A percentile compares a stretch with the other conserved stretches of the same genome.
Evolutionary conservation across 148 eudicot species (phyloP).

Genomic region (Arbutus unedo): DNA sequence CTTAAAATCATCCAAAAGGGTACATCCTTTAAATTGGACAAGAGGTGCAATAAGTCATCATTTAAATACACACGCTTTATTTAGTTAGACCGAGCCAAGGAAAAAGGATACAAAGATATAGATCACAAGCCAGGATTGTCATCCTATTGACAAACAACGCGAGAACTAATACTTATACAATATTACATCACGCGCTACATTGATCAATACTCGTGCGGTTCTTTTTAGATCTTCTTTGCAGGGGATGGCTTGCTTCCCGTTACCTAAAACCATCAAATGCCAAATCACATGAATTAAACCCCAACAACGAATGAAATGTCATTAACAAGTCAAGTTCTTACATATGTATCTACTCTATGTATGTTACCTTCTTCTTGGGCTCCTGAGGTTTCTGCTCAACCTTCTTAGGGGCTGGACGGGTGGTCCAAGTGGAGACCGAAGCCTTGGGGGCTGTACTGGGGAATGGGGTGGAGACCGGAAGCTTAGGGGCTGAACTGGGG

Average conservation of each 20-base stretch:
- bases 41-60: neutral
- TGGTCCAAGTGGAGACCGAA: constrained; percentile 6
- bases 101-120: neutral
- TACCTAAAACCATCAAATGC: constrained; percentile 10
- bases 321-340: neutral
- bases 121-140: neutral
- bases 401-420: constrained; percentile 24
- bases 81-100: constrained; percentile 5
- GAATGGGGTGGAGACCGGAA: neutral
- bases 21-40: too few relatives aligned
- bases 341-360: neutral
- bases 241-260: constrained; percentile 20
- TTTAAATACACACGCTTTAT: neutral
- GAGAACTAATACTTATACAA: neutral
- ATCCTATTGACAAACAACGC: neutral
- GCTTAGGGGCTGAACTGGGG: neutral
- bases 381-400: constrained; percentile 31
- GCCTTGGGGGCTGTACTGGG: neutral
- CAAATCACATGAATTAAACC: neutral
- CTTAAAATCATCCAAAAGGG: neutral
- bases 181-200: neutral
- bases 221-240: constrained; percentile 5
- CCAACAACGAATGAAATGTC: neutral
- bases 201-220: neutral
- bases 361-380: constrained; percentile 31